Conservation (phyloP, 1,139 yeast species). For the Lodderomyces theae region DNA sequence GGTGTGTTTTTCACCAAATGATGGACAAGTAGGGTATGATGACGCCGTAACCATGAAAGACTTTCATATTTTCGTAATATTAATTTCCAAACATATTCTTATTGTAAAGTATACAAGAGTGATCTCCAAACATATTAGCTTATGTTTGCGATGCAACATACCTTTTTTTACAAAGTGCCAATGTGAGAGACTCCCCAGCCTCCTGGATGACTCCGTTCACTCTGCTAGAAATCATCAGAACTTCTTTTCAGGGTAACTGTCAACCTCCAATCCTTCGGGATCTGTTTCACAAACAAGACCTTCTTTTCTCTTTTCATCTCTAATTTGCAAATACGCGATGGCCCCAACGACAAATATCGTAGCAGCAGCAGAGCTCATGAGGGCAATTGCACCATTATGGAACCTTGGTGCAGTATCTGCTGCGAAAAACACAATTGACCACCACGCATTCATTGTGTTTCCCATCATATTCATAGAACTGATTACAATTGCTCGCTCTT, state of each 20-base stretch:
- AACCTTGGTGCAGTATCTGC: conserved; percentile 52
- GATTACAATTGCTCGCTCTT: conserved; percentile 55
- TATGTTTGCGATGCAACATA: too few relatives aligned
- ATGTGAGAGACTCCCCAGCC: too few relatives aligned
- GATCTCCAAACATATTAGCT: too few relatives aligned
- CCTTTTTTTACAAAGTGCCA: too few relatives aligned
- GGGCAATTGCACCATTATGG: conserved; percentile 53
- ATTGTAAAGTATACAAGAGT: too few relatives aligned
- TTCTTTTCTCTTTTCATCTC: conserved; percentile 47
- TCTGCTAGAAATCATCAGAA: not conserved
- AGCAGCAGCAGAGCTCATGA: conserved; percentile 47
- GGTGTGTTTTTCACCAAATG: too few relatives aligned
- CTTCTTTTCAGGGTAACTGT: not conserved
- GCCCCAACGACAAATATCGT: conserved; percentile 21
- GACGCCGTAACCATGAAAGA: too few relatives aligned
- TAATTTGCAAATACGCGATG: conserved; percentile 33
- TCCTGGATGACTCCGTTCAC: too few relatives aligned
- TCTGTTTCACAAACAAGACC: conserved; percentile 4
- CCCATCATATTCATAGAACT: conserved; percentile 66
- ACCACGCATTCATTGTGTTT: conserved; percentile 65
- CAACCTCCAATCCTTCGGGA: not conserved
- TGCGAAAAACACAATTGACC: conserved; percentile 52
- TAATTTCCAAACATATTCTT: too few relatives aligned
- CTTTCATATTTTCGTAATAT: too few relatives aligned
- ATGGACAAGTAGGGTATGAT: too few relatives aligned